Evolutionary conservation across 1,139 yeast genomes (phyloP), one percentile per base, ranked within the genome.

Genomic region (Protomyces inundatus): DNA sequence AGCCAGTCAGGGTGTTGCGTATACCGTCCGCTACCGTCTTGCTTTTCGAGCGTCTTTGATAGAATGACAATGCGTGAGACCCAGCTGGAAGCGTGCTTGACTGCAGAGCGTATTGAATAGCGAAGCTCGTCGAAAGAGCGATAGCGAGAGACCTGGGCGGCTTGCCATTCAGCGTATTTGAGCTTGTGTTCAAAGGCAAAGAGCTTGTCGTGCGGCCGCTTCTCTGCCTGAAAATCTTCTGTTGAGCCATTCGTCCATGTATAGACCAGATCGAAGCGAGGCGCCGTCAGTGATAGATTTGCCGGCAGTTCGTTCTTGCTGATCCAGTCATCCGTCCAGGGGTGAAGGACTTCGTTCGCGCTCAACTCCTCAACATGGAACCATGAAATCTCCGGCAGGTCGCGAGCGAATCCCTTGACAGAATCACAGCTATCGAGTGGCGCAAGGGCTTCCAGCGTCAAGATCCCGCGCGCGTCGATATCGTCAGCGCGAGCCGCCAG

Each of bases 291-390:
- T 23, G 10, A n/a, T 7, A 14, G 32, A 30, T 32, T 12, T 1
- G 6, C 36, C 3, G 39, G 46, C 7, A 54, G 39, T 16, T 1
- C 10, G 51, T 34, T 36, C 14, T 54, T n/a, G 12, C 35, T 10
- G 30, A 54, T 32, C 57, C 57, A 54, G 36, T 39, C 50, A 36
- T 54, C 57, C 32, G 39, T 42, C 57, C 57, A 54, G 10, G 30
- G 35, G 6, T 34, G 42, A 10, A 54, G 36, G 33, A 14, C 35
- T 9, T 30, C 35, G 3, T 54, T 9, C 35, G 34, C 50, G 12
- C 57, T 37, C 10, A 54, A 34, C 34, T 54, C 45, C 7, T 14
- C 37, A 10, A 33, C 33, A 5, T 37, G n/a, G 23, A 9, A 30
- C 46, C 46, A 54, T 10, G 9, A 48, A n/a, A 54, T 34, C 12